Percentiles rank a stretch among this genome's conserved stretches.
Conservation (phyloP, 306 rosid species). For the Sophora flavescens region DNA sequence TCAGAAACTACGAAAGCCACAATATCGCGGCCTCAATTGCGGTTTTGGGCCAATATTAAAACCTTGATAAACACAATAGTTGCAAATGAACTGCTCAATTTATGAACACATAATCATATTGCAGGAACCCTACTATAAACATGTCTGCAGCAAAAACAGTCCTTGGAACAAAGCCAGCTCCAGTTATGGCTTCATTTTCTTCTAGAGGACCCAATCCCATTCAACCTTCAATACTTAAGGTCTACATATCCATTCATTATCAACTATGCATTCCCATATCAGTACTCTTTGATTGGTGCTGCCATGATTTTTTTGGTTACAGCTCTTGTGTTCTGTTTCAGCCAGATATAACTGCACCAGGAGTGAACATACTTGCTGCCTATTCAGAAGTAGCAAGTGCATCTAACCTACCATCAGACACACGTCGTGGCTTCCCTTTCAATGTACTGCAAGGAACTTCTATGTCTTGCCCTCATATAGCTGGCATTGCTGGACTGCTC, state of each 20-base stretch:
- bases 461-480: constrained; percentile 55
- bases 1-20: no score
- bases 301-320: neutral
- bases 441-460: constrained; percentile 65
- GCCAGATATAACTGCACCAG: constrained; percentile 63
- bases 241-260: neutral
- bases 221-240: constrained; percentile 64
- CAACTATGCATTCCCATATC: neutral
- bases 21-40: no score
- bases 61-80: no score
- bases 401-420: constrained; percentile 41
- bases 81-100: neutral
- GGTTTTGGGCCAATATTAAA: no score
- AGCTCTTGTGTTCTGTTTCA: neutral
- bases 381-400: constrained; percentile 50
- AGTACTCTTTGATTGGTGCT: neutral
- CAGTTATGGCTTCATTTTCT: constrained; percentile 48
- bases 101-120: neutral
- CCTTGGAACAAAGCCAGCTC: constrained; percentile 47
- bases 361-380: constrained; percentile 64
- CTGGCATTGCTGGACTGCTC: constrained; percentile 50
- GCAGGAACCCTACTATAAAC: constrained; percentile 55
- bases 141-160: constrained; percentile 49
- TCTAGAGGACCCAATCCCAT: constrained; percentile 60
- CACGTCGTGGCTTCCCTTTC: constrained; percentile 52